Evolutionary conservation across 2,329 filamentous ascomycete genomes (phyloP).

Genomic region (Orbilia blumenaviensis): DNA sequence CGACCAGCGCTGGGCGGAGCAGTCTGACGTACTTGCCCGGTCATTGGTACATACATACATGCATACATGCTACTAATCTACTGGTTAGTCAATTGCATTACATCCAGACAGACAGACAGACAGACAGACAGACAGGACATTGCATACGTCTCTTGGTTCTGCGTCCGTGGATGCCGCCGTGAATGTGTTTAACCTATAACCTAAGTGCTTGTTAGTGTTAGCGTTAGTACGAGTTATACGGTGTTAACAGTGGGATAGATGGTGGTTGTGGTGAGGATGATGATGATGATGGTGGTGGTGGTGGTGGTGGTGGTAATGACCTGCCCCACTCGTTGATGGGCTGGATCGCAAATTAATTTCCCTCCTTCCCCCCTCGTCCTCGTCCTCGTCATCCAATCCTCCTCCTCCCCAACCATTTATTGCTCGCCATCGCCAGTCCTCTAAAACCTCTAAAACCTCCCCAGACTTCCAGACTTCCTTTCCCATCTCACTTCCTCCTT

Average conservation of each 20-base stretch:
- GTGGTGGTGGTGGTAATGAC: background rate
- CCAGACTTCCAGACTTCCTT: too few relatives aligned
- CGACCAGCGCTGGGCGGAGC: conserved; percentile 33
- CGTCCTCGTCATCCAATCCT: conserved; percentile 13
- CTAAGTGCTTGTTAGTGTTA: too few relatives aligned
- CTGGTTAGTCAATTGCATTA: too few relatives aligned
- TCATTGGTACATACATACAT: conserved; percentile 3
- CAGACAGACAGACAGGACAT: too few relatives aligned
- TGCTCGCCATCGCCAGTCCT: conserved; percentile 12
- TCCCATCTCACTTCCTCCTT: conserved; percentile 22
- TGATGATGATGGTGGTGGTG: background rate
- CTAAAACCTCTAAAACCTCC: too few relatives aligned
- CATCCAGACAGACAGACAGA: too few relatives aligned
- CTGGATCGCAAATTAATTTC: conserved; percentile 16
- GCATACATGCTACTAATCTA: too few relatives aligned
- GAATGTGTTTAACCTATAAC: too few relatives aligned
- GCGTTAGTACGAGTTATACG: too few relatives aligned
- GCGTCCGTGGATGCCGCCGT: too few relatives aligned
- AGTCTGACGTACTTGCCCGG: conserved; percentile 36
- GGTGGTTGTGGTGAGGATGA: background rate
- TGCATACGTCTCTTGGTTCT: too few relatives aligned
- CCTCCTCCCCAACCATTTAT: conserved; percentile 17
- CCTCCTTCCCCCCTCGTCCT: conserved; percentile 2
- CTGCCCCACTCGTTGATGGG: conserved; percentile 17
- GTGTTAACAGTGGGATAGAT: too few relatives aligned